Evolutionary conservation across 2,329 filamentous ascomycete genomes (phyloP).

Genomic region (Penicillium sp.): DNA sequence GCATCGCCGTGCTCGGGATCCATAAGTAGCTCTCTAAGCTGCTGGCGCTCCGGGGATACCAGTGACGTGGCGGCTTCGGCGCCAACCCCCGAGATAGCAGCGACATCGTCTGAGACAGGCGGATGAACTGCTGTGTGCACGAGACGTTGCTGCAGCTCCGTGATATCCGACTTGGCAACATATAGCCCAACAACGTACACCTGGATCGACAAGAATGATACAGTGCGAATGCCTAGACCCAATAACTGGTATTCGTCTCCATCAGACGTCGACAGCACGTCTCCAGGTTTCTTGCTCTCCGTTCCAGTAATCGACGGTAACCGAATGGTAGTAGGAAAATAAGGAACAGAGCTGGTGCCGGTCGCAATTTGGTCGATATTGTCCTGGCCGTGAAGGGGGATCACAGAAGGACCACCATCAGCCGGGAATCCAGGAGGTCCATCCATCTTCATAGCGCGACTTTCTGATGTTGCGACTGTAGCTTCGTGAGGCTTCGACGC

Average conservation of each 20-base stretch:
- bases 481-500: slow-evolving; percentile 11
- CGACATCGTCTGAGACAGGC: slow-evolving; percentile 16
- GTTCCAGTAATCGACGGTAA: slow-evolving; percentile 52
- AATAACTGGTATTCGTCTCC: slow-evolving; percentile 75
- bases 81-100: slow-evolving; percentile 47
- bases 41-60: slow-evolving; percentile 76
- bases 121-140: slow-evolving; percentile 64
- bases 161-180: slow-evolving; percentile 79
- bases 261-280: slow-evolving; percentile 37
- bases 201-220: slow-evolving; percentile 85
- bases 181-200: slow-evolving; percentile 96
- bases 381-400: slow-evolving; percentile 50
- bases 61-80: slow-evolving; percentile 73
- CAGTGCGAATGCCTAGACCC: slow-evolving; percentile 82
- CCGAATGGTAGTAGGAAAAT: slow-evolving; percentile 72
- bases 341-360: slow-evolving; percentile 75
- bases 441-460: slow-evolving; percentile 38
- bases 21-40: slow-evolving; percentile 67
- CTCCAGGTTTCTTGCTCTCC: slow-evolving; percentile 36
- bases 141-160: slow-evolving; percentile 73
- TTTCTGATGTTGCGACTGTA: slow-evolving; percentile 3
- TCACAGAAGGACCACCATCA: slow-evolving; percentile 30
- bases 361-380: slow-evolving; percentile 76
- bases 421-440: slow-evolving; percentile 40
- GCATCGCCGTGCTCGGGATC: slow-evolving; percentile 68